phyloP scores from a whole-genome alignment of 2,329 filamentous ascomycete species.

The Elsinoe batatas region DNA sequence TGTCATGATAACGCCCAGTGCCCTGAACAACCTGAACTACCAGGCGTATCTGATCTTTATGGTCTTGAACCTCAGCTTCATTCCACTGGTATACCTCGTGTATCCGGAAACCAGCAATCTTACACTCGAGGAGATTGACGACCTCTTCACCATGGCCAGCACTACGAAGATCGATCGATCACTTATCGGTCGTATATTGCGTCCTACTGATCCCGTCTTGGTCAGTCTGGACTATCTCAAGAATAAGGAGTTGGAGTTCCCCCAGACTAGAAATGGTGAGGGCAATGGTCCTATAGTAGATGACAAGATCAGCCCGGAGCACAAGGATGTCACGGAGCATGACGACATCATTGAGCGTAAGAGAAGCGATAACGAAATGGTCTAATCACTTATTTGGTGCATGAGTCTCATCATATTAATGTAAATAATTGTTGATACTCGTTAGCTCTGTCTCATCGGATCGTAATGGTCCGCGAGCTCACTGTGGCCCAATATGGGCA shows the following conservation, averaged over 20 bases:
- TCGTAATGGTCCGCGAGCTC: too few species aligned
- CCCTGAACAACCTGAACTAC: slow-evolving; percentile 39
- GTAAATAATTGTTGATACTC: too few species aligned
- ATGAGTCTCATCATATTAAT: too few species aligned
- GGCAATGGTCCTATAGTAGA: background rate
- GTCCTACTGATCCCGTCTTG: slow-evolving; percentile 1
- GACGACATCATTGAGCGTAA: background rate
- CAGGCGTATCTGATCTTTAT: slow-evolving; percentile 46
- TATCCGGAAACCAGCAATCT: slow-evolving; percentile 37
- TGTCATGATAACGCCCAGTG: slow-evolving; percentile 44
- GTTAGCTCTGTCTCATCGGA: too few species aligned
- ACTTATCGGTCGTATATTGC: background rate
- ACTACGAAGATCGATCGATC: background rate
- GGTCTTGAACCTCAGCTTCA: slow-evolving; percentile 37
- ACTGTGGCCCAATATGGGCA: too few species aligned
- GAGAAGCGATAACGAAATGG: too few species aligned
- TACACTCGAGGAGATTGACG: slow-evolving; percentile 37
- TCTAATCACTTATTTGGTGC: too few species aligned
- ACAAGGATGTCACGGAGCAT: background rate
- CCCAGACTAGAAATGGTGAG: too few species aligned
- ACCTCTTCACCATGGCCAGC: slow-evolving; percentile 26
- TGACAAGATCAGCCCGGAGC: background rate
- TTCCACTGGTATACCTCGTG: slow-evolving; percentile 40
- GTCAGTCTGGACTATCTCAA: slow-evolving; percentile 11
- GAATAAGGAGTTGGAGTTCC: too few species aligned